phyloP scores from a whole-genome alignment of 257 asterid species.

The Prunella vulgaris region DNA sequence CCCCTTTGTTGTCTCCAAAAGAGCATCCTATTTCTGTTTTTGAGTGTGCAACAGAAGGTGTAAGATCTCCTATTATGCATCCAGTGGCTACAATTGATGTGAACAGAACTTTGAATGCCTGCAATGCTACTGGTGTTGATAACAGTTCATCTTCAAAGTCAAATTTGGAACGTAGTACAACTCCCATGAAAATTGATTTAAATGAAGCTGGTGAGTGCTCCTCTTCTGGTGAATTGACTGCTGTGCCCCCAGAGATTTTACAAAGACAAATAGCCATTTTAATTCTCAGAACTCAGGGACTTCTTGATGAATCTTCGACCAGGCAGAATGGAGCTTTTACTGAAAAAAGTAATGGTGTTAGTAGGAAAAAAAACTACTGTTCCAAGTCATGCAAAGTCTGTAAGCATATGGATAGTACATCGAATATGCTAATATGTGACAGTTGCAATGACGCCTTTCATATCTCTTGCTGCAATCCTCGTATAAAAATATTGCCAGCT shows the following conservation, averaged over 20 bases:
- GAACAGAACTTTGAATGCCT: conserved; percentile 33
- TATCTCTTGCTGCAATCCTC: conserved; percentile 63
- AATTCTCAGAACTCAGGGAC: conserved; percentile 54
- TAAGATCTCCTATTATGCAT: no score
- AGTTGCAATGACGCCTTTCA: conserved; percentile 75
- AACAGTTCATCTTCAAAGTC: conserved; percentile 69
- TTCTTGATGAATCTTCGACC: conserved; percentile 34
- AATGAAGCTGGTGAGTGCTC: conserved; percentile 68
- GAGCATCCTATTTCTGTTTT: no score
- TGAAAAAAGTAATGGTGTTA: conserved; percentile 17
- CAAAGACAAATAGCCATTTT: conserved; percentile 59
- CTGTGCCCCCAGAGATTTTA: conserved; percentile 45
- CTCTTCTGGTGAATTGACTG: conserved; percentile 56
- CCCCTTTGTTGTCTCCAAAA: conserved; percentile 27
- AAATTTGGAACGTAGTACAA: conserved; percentile 40
- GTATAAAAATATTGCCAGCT: conserved; percentile 43
- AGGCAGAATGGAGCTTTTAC: conserved; percentile 27
- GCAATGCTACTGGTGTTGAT: conserved; percentile 20
- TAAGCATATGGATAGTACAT: conserved; percentile 38
- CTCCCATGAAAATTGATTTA: conserved; percentile 35
- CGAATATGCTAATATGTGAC: conserved; percentile 72
- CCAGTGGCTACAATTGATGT: conserved; percentile 21
- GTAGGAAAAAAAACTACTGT: conserved; percentile 36
- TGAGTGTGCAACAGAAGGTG: no score
- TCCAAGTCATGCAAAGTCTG: conserved; percentile 61